Conservation (phyloP, 2,329 filamentous ascomycete genomes). For the Talaromyces rugulosus region DNA sequence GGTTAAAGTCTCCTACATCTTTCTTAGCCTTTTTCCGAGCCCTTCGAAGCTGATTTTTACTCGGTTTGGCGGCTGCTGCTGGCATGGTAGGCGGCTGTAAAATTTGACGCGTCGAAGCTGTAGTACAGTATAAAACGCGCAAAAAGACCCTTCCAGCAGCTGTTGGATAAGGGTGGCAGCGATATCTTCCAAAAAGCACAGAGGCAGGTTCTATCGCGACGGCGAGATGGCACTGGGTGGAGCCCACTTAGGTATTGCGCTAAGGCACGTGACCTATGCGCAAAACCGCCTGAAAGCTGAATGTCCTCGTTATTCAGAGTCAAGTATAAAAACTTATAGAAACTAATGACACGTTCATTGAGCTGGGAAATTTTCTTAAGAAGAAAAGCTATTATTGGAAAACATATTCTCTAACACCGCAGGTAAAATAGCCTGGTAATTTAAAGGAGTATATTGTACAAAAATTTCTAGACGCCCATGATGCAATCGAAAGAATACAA, state of each 20-base stretch:
- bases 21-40: slow-evolving; percentile 13
- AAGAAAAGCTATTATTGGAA: background rate
- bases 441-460: background rate
- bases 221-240: background rate
- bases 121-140: background rate
- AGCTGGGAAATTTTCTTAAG: background rate
- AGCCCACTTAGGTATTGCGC: background rate
- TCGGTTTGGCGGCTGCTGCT: slow-evolving; percentile 8
- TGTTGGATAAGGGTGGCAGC: background rate
- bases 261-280: background rate
- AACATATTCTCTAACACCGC: background rate
- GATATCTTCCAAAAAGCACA: background rate
- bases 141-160: background rate
- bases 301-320: background rate
- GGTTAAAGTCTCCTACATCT: background rate
- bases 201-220: background rate
- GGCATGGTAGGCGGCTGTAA: slow-evolving; percentile 7
- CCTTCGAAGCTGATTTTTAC: slow-evolving; percentile 14
- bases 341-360: background rate
- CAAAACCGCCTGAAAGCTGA: background rate
- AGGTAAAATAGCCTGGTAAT: background rate
- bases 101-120: background rate
- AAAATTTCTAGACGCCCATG: background rate
- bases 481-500: slow-evolving; percentile 1
- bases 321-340: background rate